Evolutionary conservation across 257 asterid species (phyloP).

Genomic region (Solanum paucissectum): DNA sequence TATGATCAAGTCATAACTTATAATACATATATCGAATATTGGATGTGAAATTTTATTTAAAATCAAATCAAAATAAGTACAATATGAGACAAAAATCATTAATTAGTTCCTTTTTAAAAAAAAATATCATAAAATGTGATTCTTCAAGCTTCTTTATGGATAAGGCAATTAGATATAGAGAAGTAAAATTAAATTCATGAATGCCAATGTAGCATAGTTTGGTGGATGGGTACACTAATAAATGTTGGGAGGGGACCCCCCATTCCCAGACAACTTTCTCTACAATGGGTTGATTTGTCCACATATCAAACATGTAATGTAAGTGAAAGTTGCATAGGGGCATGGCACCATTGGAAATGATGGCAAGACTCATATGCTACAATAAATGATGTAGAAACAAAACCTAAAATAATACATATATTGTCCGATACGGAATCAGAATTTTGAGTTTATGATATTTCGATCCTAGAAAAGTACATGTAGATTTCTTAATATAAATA

Average conservation of each 20-base stretch:
- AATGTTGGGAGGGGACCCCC: neutral
- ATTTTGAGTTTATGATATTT: neutral
- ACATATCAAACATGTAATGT: neutral
- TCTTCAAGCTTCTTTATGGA: neutral
- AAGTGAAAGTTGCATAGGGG: slow-evolving; percentile 1
- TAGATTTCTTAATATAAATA: neutral
- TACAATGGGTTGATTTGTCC: neutral
- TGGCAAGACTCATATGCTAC: neutral
- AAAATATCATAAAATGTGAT: neutral
- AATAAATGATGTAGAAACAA: neutral
- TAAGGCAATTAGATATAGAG: neutral
- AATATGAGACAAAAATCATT: neutral
- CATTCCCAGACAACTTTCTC: neutral
- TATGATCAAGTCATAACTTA: too few species aligned
- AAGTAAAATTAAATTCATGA: neutral
- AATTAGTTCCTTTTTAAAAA: neutral
- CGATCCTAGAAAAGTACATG: too few species aligned
- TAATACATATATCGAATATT: neutral
- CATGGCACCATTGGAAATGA: neutral
- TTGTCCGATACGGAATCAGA: neutral
- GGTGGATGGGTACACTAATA: neutral
- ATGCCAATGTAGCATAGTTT: neutral
- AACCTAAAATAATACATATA: neutral
- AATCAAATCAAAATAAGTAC: neutral
- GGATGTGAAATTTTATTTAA: neutral